These are phyloP conservation scores for Phytophthora brassicae DNA, from an alignment of 352 stramenopile species.

Conservation along the genomic window DNA sequence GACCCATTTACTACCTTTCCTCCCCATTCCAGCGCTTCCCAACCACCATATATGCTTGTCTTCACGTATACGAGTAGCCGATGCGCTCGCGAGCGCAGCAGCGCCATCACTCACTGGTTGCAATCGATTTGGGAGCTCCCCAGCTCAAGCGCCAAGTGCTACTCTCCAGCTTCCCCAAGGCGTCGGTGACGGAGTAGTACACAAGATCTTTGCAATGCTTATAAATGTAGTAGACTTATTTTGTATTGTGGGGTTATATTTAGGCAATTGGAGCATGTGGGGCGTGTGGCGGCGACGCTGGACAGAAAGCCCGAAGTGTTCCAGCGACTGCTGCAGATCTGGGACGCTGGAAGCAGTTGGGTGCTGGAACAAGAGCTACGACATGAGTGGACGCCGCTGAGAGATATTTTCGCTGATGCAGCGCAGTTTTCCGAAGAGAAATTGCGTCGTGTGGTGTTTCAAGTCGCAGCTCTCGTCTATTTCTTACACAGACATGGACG, in stretches of 20 bases:
- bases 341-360: slow-evolving; percentile 53
- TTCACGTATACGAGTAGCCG: slow-evolving; percentile 16
- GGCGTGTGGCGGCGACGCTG: slow-evolving; percentile 37
- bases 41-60: slow-evolving; percentile 23
- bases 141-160: slow-evolving; percentile 31
- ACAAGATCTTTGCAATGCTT: slow-evolving; percentile 2
- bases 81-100: slow-evolving; percentile 14
- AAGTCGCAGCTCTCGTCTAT: slow-evolving; percentile 53
- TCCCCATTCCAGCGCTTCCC: slow-evolving; percentile 35
- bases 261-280: slow-evolving; percentile 52
- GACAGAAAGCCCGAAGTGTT: slow-evolving; percentile 36
- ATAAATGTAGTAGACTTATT: background rate
- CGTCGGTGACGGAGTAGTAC: slow-evolving; percentile 40
- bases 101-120: slow-evolving; percentile 23
- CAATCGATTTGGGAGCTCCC: slow-evolving; percentile 30
- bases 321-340: slow-evolving; percentile 51
- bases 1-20: background rate
- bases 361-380: slow-evolving; percentile 61
- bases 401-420: slow-evolving; percentile 24
- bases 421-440: slow-evolving; percentile 43
- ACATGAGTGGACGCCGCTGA: slow-evolving; percentile 32
- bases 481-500: slow-evolving; percentile 60
- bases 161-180: slow-evolving; percentile 44
- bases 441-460: slow-evolving; percentile 49
- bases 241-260: background rate